Conservation (phyloP, 2,329 filamentous ascomycete species). For the Nemania sp. region DNA sequence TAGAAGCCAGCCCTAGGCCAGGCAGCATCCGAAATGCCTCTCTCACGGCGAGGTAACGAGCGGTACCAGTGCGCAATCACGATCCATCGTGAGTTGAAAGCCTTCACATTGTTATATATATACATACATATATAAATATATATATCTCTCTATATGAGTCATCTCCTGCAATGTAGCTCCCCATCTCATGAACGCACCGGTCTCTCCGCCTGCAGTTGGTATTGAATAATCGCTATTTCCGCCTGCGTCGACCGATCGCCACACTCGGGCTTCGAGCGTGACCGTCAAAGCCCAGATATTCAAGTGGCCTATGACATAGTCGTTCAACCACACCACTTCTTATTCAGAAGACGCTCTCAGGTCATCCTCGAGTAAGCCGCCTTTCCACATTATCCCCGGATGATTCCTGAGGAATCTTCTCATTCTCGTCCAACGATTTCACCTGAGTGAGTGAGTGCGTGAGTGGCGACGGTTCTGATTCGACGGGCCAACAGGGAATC, state of each 20-base stretch:
- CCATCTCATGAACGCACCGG: background rate
- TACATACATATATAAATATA: no score
- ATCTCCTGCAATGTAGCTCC: background rate
- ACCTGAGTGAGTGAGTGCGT: background rate
- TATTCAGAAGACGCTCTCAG: background rate
- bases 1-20: background rate
- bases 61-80: background rate
- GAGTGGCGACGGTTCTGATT: conserved; percentile 2
- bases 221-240: conserved; percentile 3
- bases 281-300: background rate
- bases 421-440: background rate
- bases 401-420: conserved; percentile 2
- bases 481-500: background rate
- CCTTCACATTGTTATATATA: background rate
- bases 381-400: background rate
- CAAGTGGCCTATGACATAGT: background rate
- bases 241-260: conserved; percentile 9
- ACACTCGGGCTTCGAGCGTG: conserved; percentile 12
- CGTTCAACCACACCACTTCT: background rate
- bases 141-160: conserved; percentile 1
- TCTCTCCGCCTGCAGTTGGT: background rate
- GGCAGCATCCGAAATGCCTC: conserved; percentile 17
- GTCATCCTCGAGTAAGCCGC: background rate
- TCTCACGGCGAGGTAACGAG: background rate
- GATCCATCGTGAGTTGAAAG: conserved; percentile 2